Conservation (phyloP, 148 eudicot genomes). For the Fagopyrum homotropicum region DNA sequence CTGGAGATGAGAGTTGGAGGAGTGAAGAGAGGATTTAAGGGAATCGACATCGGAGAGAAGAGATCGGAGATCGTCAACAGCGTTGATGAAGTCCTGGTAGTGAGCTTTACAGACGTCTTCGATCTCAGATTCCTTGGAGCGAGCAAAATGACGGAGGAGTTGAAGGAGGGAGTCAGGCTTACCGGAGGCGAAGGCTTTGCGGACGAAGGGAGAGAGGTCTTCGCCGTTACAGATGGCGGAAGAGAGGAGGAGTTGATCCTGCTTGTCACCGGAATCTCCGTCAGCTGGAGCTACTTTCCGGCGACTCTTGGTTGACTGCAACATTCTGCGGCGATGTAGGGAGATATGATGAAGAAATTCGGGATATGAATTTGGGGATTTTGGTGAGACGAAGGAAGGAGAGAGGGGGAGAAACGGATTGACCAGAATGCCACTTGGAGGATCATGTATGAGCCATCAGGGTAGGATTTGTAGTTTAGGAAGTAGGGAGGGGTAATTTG, state of each 20-base stretch:
- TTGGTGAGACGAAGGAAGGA: background rate
- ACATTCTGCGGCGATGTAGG: constrained; percentile 9
- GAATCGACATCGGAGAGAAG: constrained; percentile 80
- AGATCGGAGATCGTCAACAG: constrained; percentile 95
- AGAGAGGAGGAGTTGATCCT: constrained; percentile 74
- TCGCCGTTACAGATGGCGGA: constrained; percentile 88
- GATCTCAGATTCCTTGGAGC: constrained; percentile 75
- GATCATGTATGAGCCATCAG: background rate
- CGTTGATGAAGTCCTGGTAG: constrained; percentile 89
- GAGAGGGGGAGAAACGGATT: constrained; percentile 5
- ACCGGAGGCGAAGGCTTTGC: constrained; percentile 67
- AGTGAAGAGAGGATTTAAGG: constrained; percentile 63
- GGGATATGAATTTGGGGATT: constrained; percentile 1
- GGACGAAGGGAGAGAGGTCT: constrained; percentile 74
- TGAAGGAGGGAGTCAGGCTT: constrained; percentile 73
- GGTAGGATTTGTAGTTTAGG: background rate
- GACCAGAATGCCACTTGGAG: background rate
- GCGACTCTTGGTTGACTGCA: constrained; percentile 55
- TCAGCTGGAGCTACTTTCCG: constrained; percentile 45
- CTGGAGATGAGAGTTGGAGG: constrained; percentile 60
- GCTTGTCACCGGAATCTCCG: constrained; percentile 50
- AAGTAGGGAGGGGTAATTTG: background rate
- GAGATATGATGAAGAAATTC: constrained; percentile 1
- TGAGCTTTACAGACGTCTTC: constrained; percentile 81
- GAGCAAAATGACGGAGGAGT: constrained; percentile 59